Percentiles rank a stretch among this genome's conserved stretches.
Conservation (phyloP, 2,329 filamentous ascomycete species). For the Coleophoma crateriformis region DNA sequence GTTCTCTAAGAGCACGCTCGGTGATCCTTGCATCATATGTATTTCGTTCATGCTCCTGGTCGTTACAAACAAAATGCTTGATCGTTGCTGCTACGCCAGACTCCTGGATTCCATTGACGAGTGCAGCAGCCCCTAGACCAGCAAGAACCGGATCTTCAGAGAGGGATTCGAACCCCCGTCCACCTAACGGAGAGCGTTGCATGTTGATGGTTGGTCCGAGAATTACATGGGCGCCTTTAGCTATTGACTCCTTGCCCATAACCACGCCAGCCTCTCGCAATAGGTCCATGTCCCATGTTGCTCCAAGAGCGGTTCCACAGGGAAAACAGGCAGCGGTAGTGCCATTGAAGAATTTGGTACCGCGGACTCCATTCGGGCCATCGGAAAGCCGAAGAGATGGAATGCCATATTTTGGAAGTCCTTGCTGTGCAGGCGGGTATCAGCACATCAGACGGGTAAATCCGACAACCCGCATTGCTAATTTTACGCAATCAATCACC, state of each 20-base stretch:
- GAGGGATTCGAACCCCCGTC: constrained; percentile 42
- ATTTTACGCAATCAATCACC: too few relatives aligned
- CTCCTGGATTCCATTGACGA: constrained; percentile 38
- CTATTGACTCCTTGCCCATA: constrained; percentile 61
- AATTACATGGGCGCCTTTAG: constrained; percentile 66
- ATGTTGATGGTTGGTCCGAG: constrained; percentile 58
- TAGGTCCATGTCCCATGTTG: constrained; percentile 61
- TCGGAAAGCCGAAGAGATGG: constrained; percentile 28
- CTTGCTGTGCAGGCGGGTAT: background rate
- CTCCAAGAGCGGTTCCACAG: constrained; percentile 42
- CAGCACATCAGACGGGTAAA: too few relatives aligned
- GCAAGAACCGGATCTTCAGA: constrained; percentile 41
- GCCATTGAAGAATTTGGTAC: constrained; percentile 27
- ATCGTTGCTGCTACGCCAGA: constrained; percentile 36
- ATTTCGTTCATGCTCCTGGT: constrained; percentile 33
- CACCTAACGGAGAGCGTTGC: constrained; percentile 40
- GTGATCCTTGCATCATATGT: constrained; percentile 29
- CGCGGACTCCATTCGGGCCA: constrained; percentile 29
- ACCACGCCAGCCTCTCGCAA: constrained; percentile 57
- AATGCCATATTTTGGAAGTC: constrained; percentile 23
- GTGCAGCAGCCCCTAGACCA: constrained; percentile 35
- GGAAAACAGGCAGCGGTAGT: constrained; percentile 39
- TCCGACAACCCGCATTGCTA: too few relatives aligned
- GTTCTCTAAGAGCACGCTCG: constrained; percentile 33
- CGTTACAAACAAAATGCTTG: constrained; percentile 42